phyloP scores from a whole-genome alignment of 768 basidiomycete species.

The Clathrus columnatus region DNA sequence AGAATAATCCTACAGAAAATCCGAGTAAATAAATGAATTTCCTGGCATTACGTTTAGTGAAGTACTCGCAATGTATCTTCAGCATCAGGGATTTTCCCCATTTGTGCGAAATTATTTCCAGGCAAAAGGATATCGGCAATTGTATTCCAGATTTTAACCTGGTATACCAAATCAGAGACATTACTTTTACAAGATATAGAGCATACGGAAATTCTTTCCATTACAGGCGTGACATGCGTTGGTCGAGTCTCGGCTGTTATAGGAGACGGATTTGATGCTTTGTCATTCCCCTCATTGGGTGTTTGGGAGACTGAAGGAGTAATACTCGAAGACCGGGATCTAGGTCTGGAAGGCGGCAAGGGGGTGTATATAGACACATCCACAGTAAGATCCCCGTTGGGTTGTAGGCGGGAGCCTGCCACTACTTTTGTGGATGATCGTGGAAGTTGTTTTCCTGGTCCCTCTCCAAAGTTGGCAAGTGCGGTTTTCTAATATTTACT shows the following conservation, averaged over 20 bases:
- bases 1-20: conserved; percentile 43
- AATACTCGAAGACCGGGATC: not conserved
- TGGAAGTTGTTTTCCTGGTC: too few relatives aligned
- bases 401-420: too few relatives aligned
- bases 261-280: not conserved
- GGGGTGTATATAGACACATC: too few relatives aligned
- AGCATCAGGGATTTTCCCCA: conserved; percentile 37
- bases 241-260: not conserved
- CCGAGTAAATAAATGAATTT: conserved; percentile 4
- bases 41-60: not conserved
- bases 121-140: conserved; percentile 58
- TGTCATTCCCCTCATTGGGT: not conserved
- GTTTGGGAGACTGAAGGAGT: not conserved
- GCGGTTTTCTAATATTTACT: not conserved
- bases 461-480: not conserved
- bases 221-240: conserved; percentile 39
- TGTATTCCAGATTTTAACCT: conserved; percentile 65
- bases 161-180: conserved; percentile 5
- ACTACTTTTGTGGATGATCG: too few relatives aligned
- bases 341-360: not conserved
- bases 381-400: too few relatives aligned
- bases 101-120: conserved; percentile 33
- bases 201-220: conserved; percentile 57
- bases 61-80: conserved; percentile 53
- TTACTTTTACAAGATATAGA: not conserved